These are phyloP conservation scores for Talaromyces adpressus DNA, from an alignment of 495 filamentous ascomycete genomes.

Conservation along the genomic window DNA sequence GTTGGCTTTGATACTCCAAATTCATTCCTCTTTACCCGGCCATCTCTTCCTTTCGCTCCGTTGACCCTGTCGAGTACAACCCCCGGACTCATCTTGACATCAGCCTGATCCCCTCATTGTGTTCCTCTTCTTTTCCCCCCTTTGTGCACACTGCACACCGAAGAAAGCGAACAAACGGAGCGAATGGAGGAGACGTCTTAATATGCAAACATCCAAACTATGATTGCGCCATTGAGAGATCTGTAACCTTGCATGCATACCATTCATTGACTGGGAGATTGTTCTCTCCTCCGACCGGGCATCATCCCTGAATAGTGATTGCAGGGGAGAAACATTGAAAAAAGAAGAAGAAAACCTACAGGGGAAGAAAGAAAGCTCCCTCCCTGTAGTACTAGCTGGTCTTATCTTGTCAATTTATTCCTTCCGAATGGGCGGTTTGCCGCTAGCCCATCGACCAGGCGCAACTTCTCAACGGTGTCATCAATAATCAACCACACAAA, in stretches of 20 bases:
- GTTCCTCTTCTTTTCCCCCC: background rate
- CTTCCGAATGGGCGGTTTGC: slow-evolving; percentile 1
- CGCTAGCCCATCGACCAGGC: background rate
- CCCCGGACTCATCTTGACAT: background rate
- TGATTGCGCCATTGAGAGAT: background rate
- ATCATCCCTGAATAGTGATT: background rate
- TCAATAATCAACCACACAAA: background rate
- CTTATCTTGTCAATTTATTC: slow-evolving; percentile 1
- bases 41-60: background rate
- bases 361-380: background rate
- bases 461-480: background rate
- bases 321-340: background rate
- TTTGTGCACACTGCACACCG: background rate
- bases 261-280: background rate
- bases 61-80: background rate
- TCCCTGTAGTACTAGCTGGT: background rate
- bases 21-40: background rate
- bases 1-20: background rate
- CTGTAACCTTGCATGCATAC: background rate
- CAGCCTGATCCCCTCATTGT: background rate
- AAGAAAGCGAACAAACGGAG: background rate
- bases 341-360: background rate
- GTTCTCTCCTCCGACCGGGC: background rate
- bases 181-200: background rate
- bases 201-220: background rate